These are phyloP conservation scores for Aspergillus transmontanensis DNA, from an alignment of 2,329 filamentous ascomycete species.

Conservation along the genomic window DNA sequence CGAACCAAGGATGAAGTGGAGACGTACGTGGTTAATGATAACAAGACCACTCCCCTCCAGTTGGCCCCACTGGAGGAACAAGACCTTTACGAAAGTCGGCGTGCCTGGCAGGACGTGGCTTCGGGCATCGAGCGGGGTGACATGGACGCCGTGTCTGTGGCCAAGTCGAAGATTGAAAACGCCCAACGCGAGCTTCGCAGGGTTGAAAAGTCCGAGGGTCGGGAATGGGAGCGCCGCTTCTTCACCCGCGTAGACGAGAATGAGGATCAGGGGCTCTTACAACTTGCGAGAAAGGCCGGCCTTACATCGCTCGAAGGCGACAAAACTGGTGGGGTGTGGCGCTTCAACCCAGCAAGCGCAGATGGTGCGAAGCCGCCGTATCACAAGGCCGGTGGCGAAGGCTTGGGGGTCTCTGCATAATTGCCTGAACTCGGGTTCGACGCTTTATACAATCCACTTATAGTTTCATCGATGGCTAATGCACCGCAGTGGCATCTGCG, in stretches of 20 bases:
- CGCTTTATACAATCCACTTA: neutral
- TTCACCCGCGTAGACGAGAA: slow-evolving; percentile 58
- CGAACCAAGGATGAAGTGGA: slow-evolving; percentile 56
- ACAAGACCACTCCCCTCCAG: slow-evolving; percentile 66
- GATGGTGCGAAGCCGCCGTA: slow-evolving; percentile 46
- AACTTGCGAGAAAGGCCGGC: slow-evolving; percentile 46
- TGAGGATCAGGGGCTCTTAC: slow-evolving; percentile 43
- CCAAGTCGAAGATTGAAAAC: slow-evolving; percentile 90
- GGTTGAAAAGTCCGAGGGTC: slow-evolving; percentile 73
- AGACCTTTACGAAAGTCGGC: slow-evolving; percentile 82
- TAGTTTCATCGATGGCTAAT: neutral
- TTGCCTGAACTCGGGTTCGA: neutral
- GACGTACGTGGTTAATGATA: slow-evolving; percentile 61
- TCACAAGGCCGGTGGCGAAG: slow-evolving; percentile 42
- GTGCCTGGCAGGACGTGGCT: slow-evolving; percentile 86
- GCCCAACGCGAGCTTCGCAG: slow-evolving; percentile 77
- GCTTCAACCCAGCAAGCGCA: slow-evolving; percentile 62
- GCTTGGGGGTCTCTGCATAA: slow-evolving; percentile 37
- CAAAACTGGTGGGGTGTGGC: slow-evolving; percentile 72
- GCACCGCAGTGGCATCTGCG: slow-evolving; percentile 5
- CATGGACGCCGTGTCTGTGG: slow-evolving; percentile 74
- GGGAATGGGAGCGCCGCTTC: slow-evolving; percentile 80
- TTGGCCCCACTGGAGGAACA: slow-evolving; percentile 76
- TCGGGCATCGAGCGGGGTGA: slow-evolving; percentile 78
- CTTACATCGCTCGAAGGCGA: slow-evolving; percentile 56